Base-by-base conservation (phyloP, 768 basidiomycete genomes). In the Mrakia frigida region DNA sequence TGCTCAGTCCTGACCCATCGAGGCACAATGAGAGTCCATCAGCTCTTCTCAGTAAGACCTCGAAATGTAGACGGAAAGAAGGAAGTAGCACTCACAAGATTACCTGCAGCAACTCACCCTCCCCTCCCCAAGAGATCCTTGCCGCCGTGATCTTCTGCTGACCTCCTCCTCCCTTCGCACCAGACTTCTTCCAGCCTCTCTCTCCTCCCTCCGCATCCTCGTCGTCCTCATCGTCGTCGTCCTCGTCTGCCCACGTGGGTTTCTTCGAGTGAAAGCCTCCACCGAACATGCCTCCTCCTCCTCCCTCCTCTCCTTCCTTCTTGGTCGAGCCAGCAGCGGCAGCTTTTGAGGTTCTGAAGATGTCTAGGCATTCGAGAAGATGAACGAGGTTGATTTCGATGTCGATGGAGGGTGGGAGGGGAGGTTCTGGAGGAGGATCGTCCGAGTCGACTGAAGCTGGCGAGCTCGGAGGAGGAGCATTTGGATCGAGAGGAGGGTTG, bases 321-420 rank as follows among this genome's bases (percentile, higher is more conserved):
- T 73, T 65, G n/a, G 75, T 39, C 28, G 77, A 81, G 53, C 85
- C 83, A 6, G 83, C 83, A 1, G 91, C 92, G 16, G 65, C 35
- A 7, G 65, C 65, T 41, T 68, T 68, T 21, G 93, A 92, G 39
- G 71, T 52, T 60, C 96, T 95, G 80, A 95, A 98, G 74, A 98
- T 90, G 80, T 96, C 95, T 43, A 99, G 86, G 80, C 92, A 94
- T 79, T 97, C 94, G 77, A 97, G 87, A 70, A 98, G 84, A 4
- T 90, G 90, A 81, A 89, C 88, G 53, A 99, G 87, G 3, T 91
- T 91, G 74, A 99, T 87, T 82, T 95, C 93, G 80, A 98, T 91
- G 63, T 71, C 43, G 60, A 73, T 68, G 46, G 65, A 70, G 0
- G 88, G 86, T 3, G 84, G 84, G 60, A 60, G 63, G 28, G 67